These are phyloP conservation scores for Ceratobasidium sp. DNA, from an alignment of 1,284 basidiomycete genomes.

Conservation along the genomic window DNA sequence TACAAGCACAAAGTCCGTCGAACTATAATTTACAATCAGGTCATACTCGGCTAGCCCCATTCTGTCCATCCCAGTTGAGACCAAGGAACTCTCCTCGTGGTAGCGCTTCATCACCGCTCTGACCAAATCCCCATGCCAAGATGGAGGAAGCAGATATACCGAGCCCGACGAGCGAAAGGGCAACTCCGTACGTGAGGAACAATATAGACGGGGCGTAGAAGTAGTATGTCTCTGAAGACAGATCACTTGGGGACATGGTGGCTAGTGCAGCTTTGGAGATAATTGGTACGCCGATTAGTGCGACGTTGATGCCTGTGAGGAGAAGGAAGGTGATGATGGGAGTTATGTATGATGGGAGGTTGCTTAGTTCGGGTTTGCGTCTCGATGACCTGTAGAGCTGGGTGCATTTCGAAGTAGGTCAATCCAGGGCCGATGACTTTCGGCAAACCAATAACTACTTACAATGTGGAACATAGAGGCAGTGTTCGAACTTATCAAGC, in stretches of 20 bases:
- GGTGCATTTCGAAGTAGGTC: not conserved
- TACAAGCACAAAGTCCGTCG: not conserved
- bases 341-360: slow-evolving; percentile 15
- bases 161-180: slow-evolving; percentile 28
- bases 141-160: slow-evolving; percentile 9
- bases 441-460: not conserved
- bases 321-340: slow-evolving; percentile 30
- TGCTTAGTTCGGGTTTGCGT: not conserved
- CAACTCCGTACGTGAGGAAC: slow-evolving; percentile 9
- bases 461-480: slow-evolving; percentile 36
- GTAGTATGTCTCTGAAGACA: slow-evolving; percentile 1
- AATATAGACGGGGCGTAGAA: slow-evolving; percentile 19
- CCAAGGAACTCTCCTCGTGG: not conserved
- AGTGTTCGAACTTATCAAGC: slow-evolving; percentile 35
- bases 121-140: slow-evolving; percentile 9
- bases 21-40: slow-evolving; percentile 14
- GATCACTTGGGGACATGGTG: not conserved
- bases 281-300: slow-evolving; percentile 18
- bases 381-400: slow-evolving; percentile 20
- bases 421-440: not conserved
- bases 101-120: not conserved
- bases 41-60: not conserved
- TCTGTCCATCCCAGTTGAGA: not conserved
- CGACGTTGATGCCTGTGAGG: slow-evolving; percentile 26
- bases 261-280: slow-evolving; percentile 17